phyloP scores from a whole-genome alignment of 805 yeast genomes.

The Kazachstania africana region DNA sequence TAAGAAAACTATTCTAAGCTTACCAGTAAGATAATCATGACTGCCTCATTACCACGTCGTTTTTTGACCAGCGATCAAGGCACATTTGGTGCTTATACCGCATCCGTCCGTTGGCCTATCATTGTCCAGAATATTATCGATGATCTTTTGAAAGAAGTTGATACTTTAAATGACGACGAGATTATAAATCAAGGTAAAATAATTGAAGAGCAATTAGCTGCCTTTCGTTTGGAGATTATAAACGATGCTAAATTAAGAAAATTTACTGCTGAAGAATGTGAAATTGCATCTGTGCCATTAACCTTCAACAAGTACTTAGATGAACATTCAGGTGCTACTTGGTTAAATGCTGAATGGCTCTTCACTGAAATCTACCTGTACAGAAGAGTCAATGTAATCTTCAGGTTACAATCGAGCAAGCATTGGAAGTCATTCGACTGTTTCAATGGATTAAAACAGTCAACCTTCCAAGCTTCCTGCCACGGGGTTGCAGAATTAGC shows the following conservation, averaged over 20 bases:
- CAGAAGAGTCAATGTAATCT: constrained; percentile 42
- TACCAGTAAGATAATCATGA: no score
- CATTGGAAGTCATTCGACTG: constrained; percentile 50
- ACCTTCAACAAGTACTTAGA: constrained; percentile 47
- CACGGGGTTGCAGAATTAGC: constrained; percentile 77
- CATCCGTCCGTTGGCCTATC: constrained; percentile 76
- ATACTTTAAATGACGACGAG: constrained; percentile 16
- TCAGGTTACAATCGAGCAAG: constrained; percentile 30
- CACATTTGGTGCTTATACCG: constrained; percentile 78
- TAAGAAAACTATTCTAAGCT: no score
- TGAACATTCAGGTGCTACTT: constrained; percentile 31
- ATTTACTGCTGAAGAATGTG: constrained; percentile 31
- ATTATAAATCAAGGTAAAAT: constrained; percentile 34
- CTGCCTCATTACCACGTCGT: no score
- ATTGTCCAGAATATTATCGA: constrained; percentile 57
- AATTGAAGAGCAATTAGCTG: constrained; percentile 32
- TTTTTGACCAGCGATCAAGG: constrained; percentile 56
- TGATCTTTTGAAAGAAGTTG: constrained; percentile 39
- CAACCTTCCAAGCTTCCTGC: constrained; percentile 63
- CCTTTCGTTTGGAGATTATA: constrained; percentile 34
- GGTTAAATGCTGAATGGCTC: constrained; percentile 89
- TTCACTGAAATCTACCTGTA: constrained; percentile 77
- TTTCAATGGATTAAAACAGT: constrained; percentile 56
- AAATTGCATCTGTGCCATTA: constrained; percentile 32
- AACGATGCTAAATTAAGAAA: constrained; percentile 32